phyloP scores from a whole-genome alignment of 192 early-diverging fungal species.

The Gigaspora rosea region DNA sequence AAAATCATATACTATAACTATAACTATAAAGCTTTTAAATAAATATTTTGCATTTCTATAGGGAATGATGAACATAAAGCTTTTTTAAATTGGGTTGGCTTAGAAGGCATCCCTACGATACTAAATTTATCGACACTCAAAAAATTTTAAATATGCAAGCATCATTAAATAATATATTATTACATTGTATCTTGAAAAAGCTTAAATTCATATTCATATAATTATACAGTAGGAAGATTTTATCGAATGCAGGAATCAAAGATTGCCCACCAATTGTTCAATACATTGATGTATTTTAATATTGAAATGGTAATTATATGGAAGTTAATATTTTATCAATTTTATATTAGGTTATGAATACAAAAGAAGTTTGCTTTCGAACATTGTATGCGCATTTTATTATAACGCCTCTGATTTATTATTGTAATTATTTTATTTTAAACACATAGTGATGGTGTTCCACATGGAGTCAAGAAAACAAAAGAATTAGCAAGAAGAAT shows the following conservation, averaged over 20 bases:
- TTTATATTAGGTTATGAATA: constrained; percentile 59
- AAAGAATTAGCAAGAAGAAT: constrained; percentile 65
- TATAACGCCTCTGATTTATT: not conserved
- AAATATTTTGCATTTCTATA: constrained; percentile 20
- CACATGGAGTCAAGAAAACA: constrained; percentile 63
- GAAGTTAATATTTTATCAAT: not conserved
- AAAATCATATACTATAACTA: not conserved
- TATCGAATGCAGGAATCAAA: constrained; percentile 37
- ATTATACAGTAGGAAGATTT: not conserved
- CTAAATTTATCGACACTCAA: constrained; percentile 43
- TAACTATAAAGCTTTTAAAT: not conserved
- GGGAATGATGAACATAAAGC: constrained; percentile 62
- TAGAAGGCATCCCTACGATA: constrained; percentile 63
- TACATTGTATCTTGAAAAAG: not conserved
- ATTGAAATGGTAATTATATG: not conserved
- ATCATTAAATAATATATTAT: not conserved
- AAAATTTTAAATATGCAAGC: not conserved
- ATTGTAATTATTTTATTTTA: not conserved
- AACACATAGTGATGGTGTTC: constrained; percentile 61
- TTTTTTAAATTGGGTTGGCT: constrained; percentile 66
- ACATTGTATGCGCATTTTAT: constrained; percentile 51
- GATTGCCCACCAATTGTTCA: constrained; percentile 46
- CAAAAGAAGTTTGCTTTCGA: constrained; percentile 68
- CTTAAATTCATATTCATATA: not conserved
- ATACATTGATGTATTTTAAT: not conserved